Conservation (phyloP, 2,329 filamentous ascomycete genomes). For the Grosmannia huntii region DNA sequence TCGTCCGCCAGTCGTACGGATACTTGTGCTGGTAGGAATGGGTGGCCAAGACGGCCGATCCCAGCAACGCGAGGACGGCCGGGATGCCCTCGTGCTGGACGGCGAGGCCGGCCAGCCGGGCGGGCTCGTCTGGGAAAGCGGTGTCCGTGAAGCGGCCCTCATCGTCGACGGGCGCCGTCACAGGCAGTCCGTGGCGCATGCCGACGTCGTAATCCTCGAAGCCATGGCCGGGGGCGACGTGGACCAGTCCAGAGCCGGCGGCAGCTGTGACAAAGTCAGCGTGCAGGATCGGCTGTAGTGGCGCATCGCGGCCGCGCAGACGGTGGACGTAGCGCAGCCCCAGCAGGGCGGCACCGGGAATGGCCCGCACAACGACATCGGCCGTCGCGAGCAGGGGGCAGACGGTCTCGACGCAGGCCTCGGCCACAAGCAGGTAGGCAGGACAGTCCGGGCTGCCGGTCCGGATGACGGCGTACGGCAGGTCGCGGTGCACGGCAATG, state of each 20-base stretch:
- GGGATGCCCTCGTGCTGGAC: slow-evolving; percentile 29
- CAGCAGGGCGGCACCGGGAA: slow-evolving; percentile 56
- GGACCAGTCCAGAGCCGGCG: slow-evolving; percentile 92
- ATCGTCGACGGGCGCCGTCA: slow-evolving; percentile 73
- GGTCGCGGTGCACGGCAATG: slow-evolving; percentile 64
- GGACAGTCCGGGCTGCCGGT: slow-evolving; percentile 24
- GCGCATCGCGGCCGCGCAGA: slow-evolving; percentile 46
- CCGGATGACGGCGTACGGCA: slow-evolving; percentile 55
- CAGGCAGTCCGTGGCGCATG: slow-evolving; percentile 53
- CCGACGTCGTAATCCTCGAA: slow-evolving; percentile 93
- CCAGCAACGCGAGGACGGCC: slow-evolving; percentile 55
- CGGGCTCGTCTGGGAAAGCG: slow-evolving; percentile 59
- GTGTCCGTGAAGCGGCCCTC: slow-evolving; percentile 68
- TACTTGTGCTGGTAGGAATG: slow-evolving; percentile 82
- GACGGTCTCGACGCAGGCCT: slow-evolving; percentile 51
- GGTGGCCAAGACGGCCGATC: slow-evolving; percentile 50
- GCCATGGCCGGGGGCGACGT: slow-evolving; percentile 86
- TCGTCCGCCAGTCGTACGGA: slow-evolving; percentile 95
- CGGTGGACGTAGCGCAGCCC: slow-evolving; percentile 57
- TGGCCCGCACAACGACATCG: slow-evolving; percentile 56
- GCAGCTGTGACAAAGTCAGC: slow-evolving; percentile 81
- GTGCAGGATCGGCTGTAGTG: slow-evolving; percentile 57
- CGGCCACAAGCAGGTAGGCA: slow-evolving; percentile 58
- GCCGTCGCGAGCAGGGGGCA: slow-evolving; percentile 34
- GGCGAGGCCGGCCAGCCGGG: slow-evolving; percentile 52